A percentile compares a stretch with the other conserved stretches of the same genome.
Conservation (phyloP, 1,284 basidiomycete species). For the Blastosporella zonata region DNA sequence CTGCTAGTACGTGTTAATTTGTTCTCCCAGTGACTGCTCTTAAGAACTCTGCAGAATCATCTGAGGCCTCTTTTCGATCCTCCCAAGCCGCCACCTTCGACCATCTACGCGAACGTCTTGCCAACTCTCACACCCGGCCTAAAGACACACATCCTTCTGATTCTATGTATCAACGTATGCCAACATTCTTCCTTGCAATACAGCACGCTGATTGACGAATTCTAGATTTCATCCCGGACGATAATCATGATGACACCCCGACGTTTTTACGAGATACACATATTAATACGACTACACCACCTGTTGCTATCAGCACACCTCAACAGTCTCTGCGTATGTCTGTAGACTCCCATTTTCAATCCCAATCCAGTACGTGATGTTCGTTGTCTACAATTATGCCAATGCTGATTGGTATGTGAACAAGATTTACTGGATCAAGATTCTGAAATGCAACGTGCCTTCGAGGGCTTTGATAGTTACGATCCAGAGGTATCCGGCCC, state of each 20-base stretch:
- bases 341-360: constrained; percentile 41
- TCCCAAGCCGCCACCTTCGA: constrained; percentile 48
- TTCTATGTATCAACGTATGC: constrained; percentile 32
- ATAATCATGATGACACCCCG: constrained; percentile 39
- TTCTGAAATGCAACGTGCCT: constrained; percentile 70
- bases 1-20: constrained; percentile 42
- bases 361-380: constrained; percentile 54
- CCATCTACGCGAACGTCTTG: constrained; percentile 45
- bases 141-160: constrained; percentile 31
- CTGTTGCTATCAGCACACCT: constrained; percentile 51
- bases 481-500: constrained; percentile 33
- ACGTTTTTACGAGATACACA: constrained; percentile 36
- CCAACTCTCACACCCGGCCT: constrained; percentile 36
- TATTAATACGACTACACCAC: constrained; percentile 38
- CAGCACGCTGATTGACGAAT: background rate
- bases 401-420: background rate
- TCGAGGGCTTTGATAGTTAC: constrained; percentile 53
- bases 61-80: constrained; percentile 36
- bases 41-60: constrained; percentile 26
- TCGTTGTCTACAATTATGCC: background rate
- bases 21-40: constrained; percentile 10
- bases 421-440: constrained; percentile 69
- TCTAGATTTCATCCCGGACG: constrained; percentile 27
- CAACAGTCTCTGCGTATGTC: constrained; percentile 60
- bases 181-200: constrained; percentile 8